Conservation (phyloP, 2,329 filamentous ascomycete genomes). For the Nannizzia gypsea region DNA sequence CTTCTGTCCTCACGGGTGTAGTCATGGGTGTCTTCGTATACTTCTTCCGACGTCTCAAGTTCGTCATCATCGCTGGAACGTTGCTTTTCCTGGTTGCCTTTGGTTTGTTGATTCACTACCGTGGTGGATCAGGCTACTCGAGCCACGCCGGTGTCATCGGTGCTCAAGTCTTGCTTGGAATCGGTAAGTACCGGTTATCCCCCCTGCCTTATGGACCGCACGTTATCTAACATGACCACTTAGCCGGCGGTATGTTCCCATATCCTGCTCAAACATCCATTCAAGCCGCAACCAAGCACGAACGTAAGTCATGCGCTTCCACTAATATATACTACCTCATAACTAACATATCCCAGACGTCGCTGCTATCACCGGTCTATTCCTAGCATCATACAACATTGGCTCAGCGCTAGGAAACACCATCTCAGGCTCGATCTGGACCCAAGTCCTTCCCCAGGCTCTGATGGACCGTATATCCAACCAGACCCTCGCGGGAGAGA, state of each 20-base stretch:
- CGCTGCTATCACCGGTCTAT: conserved; percentile 53
- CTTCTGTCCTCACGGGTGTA: conserved; percentile 47
- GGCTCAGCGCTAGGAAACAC: conserved; percentile 50
- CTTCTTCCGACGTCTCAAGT: conserved; percentile 48
- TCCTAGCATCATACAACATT: conserved; percentile 51
- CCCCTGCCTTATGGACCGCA: neutral
- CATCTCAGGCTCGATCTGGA: conserved; percentile 52
- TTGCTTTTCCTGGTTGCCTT: conserved; percentile 53
- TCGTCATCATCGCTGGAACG: conserved; percentile 52
- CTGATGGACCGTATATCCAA: conserved; percentile 34
- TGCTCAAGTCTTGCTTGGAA: conserved; percentile 50
- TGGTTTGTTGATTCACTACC: conserved; percentile 51
- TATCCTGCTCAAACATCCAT: conserved; percentile 42
- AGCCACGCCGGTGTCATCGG: conserved; percentile 48
- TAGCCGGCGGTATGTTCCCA: conserved; percentile 49
- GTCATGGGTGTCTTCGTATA: conserved; percentile 47
- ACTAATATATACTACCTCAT: conserved; percentile 8
- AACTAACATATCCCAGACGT: conserved; percentile 31
- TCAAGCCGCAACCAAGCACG: conserved; percentile 40
- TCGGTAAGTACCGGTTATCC: conserved; percentile 28
- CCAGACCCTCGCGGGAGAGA: conserved; percentile 27
- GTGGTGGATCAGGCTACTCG: conserved; percentile 38
- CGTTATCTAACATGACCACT: neutral
- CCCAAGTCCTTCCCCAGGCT: conserved; percentile 42
- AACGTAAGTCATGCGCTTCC: conserved; percentile 23